Percentiles rank a stretch among this genome's conserved stretches.
Conservation (phyloP, 352 stramenopile genomes). For the Phytophthora brassicae region DNA sequence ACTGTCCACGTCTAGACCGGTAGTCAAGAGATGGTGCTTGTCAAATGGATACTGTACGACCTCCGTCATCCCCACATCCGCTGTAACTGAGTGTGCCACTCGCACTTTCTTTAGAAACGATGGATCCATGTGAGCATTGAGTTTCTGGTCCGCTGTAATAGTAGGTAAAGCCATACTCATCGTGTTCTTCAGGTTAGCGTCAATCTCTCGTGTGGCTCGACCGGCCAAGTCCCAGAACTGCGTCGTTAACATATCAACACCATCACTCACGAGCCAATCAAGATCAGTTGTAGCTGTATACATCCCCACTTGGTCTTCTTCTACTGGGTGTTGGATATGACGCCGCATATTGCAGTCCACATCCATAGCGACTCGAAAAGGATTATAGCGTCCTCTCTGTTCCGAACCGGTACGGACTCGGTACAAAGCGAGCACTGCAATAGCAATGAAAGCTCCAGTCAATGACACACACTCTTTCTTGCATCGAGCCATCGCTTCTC, state of each 20-base stretch:
- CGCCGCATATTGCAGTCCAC: conserved; percentile 52
- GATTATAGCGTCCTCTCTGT: conserved; percentile 29
- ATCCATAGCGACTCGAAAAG: conserved; percentile 44
- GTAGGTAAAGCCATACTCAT: conserved; percentile 27
- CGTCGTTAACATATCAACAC: conserved; percentile 35
- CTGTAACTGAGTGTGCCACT: conserved; percentile 28
- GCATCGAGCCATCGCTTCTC: conserved; percentile 35
- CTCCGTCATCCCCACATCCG: conserved; percentile 31
- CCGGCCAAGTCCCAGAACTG: conserved; percentile 56
- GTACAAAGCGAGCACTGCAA: conserved; percentile 38
- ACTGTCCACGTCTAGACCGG: conserved; percentile 9
- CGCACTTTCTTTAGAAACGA: conserved; percentile 33
- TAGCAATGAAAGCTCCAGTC: conserved; percentile 35
- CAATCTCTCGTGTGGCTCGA: conserved; percentile 23
- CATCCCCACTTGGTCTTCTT: conserved; percentile 38
- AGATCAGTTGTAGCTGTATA: conserved; percentile 33
- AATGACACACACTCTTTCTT: conserved; percentile 42
- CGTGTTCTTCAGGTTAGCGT: conserved; percentile 32
- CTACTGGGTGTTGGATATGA: conserved; percentile 34
- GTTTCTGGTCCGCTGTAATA: conserved; percentile 34
- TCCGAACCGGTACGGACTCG: conserved; percentile 21
- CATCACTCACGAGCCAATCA: conserved; percentile 37
- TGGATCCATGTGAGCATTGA: conserved; percentile 24
- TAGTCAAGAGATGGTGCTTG: conserved; percentile 23
- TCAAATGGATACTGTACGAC: conserved; percentile 33